phyloP scores from a whole-genome alignment of 345 rosid genomes.

The Acer yangbiense region DNA sequence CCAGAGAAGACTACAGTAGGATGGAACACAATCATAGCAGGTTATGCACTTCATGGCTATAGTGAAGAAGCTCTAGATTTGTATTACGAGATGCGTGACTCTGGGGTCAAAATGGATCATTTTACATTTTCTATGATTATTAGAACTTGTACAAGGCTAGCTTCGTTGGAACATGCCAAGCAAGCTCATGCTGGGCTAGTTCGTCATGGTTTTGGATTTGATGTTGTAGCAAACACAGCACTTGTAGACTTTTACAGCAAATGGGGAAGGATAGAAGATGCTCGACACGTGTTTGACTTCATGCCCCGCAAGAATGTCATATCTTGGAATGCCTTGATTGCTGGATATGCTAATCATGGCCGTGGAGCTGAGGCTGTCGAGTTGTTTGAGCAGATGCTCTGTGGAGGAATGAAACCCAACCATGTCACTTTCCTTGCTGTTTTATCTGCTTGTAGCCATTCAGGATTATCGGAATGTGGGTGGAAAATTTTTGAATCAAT shows the following conservation, averaged over 20 bases:
- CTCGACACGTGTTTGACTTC: slow-evolving; percentile 62
- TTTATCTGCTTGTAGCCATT: slow-evolving; percentile 74
- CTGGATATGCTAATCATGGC: slow-evolving; percentile 82
- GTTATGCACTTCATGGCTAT: slow-evolving; percentile 81
- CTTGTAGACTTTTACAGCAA: slow-evolving; percentile 93
- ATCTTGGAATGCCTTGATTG: slow-evolving; percentile 89
- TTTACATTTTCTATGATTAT: slow-evolving; percentile 77
- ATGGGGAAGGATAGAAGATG: slow-evolving; percentile 89
- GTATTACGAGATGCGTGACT: slow-evolving; percentile 70
- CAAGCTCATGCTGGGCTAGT: slow-evolving; percentile 81
- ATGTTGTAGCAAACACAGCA: slow-evolving; percentile 71
- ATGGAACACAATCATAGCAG: slow-evolving; percentile 79
- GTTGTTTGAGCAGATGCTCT: slow-evolving; percentile 68
- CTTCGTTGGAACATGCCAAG: slow-evolving; percentile 67
- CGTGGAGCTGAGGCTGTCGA: slow-evolving; percentile 66
- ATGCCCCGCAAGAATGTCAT: slow-evolving; percentile 70
- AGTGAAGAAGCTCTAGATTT: slow-evolving; percentile 76
- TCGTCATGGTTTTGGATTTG: slow-evolving; percentile 70
- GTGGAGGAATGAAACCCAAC: slow-evolving; percentile 56
- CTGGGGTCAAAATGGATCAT: slow-evolving; percentile 69
- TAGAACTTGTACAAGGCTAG: slow-evolving; percentile 70
- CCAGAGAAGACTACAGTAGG: slow-evolving; percentile 77
- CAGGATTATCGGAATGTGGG: slow-evolving; percentile 65
- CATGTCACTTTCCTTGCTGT: slow-evolving; percentile 81
- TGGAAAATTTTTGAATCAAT: slow-evolving; percentile 82